These are phyloP conservation scores for Epichloe scottii DNA, from an alignment of 2,329 filamentous ascomycete genomes.

Conservation along the genomic window DNA sequence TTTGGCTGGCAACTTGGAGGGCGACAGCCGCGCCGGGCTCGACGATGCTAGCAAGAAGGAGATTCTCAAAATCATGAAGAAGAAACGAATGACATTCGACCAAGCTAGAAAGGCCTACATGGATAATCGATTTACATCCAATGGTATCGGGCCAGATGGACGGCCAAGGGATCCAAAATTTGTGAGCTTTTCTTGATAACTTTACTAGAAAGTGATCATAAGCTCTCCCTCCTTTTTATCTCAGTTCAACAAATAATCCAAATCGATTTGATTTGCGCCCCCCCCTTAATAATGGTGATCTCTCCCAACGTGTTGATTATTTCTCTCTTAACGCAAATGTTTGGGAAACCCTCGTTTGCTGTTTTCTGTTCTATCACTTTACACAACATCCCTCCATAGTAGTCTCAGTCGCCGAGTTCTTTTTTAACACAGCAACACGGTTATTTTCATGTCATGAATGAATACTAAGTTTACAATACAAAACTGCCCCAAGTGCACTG, in stretches of 20 bases:
- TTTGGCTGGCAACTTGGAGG: slow-evolving; percentile 66
- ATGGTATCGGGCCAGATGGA: slow-evolving; percentile 82
- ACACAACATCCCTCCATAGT: too few relatives aligned
- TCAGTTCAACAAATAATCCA: not conserved
- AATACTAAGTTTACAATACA: too few relatives aligned
- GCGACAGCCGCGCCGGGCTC: slow-evolving; percentile 68
- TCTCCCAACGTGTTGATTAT: not conserved
- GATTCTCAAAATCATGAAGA: slow-evolving; percentile 85
- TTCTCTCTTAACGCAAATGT: not conserved
- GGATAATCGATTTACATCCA: slow-evolving; percentile 72
- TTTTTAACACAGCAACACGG: not conserved
- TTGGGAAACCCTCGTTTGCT: not conserved
- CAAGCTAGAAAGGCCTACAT: slow-evolving; percentile 80
- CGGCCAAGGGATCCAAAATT: slow-evolving; percentile 86
- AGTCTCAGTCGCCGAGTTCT: not conserved
- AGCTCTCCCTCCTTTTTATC: not conserved
- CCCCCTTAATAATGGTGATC: too few relatives aligned
- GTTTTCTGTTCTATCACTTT: not conserved
- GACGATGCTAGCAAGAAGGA: slow-evolving; percentile 71
- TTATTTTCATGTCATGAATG: too few relatives aligned
- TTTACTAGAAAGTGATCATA: not conserved
- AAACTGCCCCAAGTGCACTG: too few relatives aligned
- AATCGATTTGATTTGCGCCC: not conserved
- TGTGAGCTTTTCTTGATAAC: slow-evolving; percentile 58
- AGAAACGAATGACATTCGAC: slow-evolving; percentile 69